Base-by-base conservation (phyloP, 2,329 filamentous ascomycete species). In the Fusarium verticillioides region DNA sequence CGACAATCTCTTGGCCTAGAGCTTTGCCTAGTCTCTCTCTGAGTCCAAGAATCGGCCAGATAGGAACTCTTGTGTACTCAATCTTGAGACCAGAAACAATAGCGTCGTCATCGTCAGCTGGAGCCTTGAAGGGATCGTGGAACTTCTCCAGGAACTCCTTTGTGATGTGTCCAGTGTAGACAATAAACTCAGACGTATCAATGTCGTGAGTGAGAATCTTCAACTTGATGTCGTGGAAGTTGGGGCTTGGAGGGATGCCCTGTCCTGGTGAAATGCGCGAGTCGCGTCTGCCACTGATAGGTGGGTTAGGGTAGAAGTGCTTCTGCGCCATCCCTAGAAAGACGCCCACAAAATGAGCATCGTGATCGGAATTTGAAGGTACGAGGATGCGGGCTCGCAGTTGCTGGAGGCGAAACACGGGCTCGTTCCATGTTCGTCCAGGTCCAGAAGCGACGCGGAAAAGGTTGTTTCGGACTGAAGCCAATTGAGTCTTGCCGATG, bases 321-420 rank as follows among this genome's bases (percentile, higher is more conserved):
- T 84, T 82, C 73, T 91, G 89, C 12, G 89, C 89, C 85, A 90
- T 87, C 52, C 86, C 85, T 18, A 91, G 73, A 63, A 90, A 85
- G 47, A 86, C 83, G 26, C 84, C 87, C 9, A 88, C 81, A 40
- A 89, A 82, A 63, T 88, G 85, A 1, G 86, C 81, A 73, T 91
- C 88, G 53, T 87, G 85, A 54, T 89, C 84, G 4, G 78, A 68
- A 54, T 89, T 83, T 6, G 79, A 76, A 0, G 89, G 88, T 7
- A 85, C 64, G 8, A 90, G 80, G 52, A 81, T 79, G 75, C 85
- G 87, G 9, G 84, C 83, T 4, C 87, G 84, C 19, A 87, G 76
- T 39, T 80, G 76, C 62, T 88, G 86, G 15, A 90, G 79, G 9
- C 83, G 82, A 49, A 81, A 75, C 10, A 90, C 87, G 1, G 87